Evolutionary conservation across 495 filamentous ascomycete species (phyloP).

Genomic region (Trichoderma erinaceum): DNA sequence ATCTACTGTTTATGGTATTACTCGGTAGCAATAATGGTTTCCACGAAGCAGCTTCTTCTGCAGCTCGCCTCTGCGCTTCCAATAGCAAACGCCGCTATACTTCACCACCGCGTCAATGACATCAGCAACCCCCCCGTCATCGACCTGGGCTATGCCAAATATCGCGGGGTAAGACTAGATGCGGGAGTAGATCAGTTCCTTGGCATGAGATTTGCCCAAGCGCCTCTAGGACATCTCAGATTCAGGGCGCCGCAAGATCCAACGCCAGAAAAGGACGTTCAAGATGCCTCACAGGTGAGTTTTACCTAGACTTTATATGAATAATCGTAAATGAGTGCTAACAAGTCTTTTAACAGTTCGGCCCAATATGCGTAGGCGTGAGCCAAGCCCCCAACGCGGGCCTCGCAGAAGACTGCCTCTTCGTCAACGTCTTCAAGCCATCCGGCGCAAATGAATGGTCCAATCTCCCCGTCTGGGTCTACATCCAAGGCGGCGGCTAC

Average conservation of each 20-base stretch:
- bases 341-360: conserved; percentile 26
- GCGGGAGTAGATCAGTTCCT: conserved; percentile 36
- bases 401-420: conserved; percentile 67
- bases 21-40: not conserved
- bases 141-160: conserved; percentile 41
- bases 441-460: conserved; percentile 40
- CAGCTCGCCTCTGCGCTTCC: not conserved
- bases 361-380: conserved; percentile 48
- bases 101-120: not conserved
- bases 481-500: conserved; percentile 72
- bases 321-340: conserved; percentile 3
- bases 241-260: conserved; percentile 36
- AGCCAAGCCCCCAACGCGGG: conserved; percentile 31
- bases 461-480: conserved; percentile 63
- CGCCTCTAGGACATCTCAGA: conserved; percentile 34
- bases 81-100: not conserved
- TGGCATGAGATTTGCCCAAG: conserved; percentile 40
- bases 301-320: not conserved
- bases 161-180: conserved; percentile 27
- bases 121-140: conserved; percentile 18
- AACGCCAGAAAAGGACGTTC: conserved; percentile 21
- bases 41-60: not conserved
- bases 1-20: not conserved
- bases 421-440: conserved; percentile 67
- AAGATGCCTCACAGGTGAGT: conserved; percentile 25